Base-by-base conservation (phyloP, 805 yeast genomes). In the Grigorovia yakushimaensis region DNA sequence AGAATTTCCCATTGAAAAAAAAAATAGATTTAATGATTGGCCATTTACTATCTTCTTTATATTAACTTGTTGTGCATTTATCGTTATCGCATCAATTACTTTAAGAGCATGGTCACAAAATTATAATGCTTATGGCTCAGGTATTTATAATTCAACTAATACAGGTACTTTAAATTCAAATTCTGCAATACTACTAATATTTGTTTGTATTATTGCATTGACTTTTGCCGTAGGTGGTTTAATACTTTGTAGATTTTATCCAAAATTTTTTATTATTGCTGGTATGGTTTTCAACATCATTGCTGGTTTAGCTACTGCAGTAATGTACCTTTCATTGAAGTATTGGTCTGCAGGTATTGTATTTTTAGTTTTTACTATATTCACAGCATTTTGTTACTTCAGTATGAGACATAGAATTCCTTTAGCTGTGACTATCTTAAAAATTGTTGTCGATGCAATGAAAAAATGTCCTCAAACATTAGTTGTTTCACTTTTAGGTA, bases 341-440 rank as follows among this genome's bases (percentile, higher is more conserved):
- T 84, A 85, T 64, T 87, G 82, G 71, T 81, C 91, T 4, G 91
- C 94, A 0, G 96, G 88, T 2, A 71, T 85, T 50, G 88, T 82
- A 36, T 83, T 82, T 53, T 66, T 84, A 52, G 73, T 82, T 1
- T 84, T 85, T 62, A 74, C 88, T 0, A 59, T 74, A 2, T 64
- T 83, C 46, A 73, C 81, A 21, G 86, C 85, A 7, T 79, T 76
- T 71, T 76, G 81, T 59, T 87, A 82, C 66, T 85, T 87, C 86
- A 64, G 76, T 6, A 77, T 84, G 70, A 73, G 93, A 52, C 60
- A 66, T 7, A 70, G 93, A 55, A 84, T 85, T 48, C 89, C 91
- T 4, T 76, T 82, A 55, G 80, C 88, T 47, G 84, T 87, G 5
- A 73, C 82, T 15, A 81, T 84, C 38, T 66, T 87, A 52, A 74